phyloP scores from a whole-genome alignment of 2,329 filamentous ascomycete genomes.

The Bipolaris victoriae region DNA sequence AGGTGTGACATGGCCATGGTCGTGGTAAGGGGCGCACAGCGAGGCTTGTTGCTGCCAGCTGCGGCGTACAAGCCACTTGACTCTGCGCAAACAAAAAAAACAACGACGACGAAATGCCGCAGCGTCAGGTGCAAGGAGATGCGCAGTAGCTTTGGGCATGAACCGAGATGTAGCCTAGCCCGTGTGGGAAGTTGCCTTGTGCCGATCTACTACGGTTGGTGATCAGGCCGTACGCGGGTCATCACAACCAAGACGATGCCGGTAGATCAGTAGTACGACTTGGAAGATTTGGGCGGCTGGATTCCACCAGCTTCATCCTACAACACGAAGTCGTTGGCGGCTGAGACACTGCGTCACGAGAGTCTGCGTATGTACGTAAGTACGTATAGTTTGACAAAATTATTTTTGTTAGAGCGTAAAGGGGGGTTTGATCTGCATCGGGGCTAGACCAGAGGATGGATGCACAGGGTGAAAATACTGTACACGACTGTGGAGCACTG shows the following conservation, averaged over 20 bases:
- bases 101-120: neutral
- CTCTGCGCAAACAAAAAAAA: neutral
- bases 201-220: conserved; percentile 9
- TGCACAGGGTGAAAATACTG: conserved; percentile 2
- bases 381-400: neutral
- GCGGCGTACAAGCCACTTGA: neutral
- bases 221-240: neutral
- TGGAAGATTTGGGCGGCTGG: neutral
- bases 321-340: neutral
- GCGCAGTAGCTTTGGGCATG: conserved; percentile 2
- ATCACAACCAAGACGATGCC: neutral
- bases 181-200: conserved; percentile 2
- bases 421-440: neutral
- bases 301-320: neutral
- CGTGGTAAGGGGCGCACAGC: no score
- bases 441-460: neutral
- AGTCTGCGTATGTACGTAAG: no score
- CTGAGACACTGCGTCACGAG: neutral
- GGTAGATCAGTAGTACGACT: neutral
- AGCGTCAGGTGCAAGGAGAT: neutral
- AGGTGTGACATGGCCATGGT: neutral
- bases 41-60: no score
- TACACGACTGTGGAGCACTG: conserved; percentile 5
- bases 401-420: neutral
- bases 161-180: neutral